A percentile compares a stretch with the other conserved stretches of the same genome.
These are phyloP conservation scores for Talaromyces verruculosus DNA, from an alignment of 2,329 filamentous ascomycete genomes.

Conservation along the genomic window DNA sequence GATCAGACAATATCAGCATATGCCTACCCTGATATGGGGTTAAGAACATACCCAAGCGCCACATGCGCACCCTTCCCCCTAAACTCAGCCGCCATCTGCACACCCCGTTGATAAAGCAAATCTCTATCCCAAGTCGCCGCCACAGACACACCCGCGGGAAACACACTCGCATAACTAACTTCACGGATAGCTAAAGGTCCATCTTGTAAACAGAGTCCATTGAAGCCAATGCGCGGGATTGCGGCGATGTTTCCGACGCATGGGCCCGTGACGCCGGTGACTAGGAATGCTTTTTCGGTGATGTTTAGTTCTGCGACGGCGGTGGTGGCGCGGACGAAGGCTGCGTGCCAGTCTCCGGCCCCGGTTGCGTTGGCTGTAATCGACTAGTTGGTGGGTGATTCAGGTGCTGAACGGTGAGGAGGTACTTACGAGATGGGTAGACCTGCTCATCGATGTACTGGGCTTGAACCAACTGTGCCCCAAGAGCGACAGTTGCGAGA, in stretches of 20 bases:
- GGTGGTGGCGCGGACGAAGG: slow-evolving; percentile 20
- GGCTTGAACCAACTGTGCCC: background rate
- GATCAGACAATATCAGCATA: background rate
- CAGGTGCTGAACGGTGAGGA: no score
- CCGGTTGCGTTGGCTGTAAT: slow-evolving; percentile 22
- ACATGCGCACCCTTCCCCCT: slow-evolving; percentile 40
- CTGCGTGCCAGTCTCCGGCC: slow-evolving; percentile 25
- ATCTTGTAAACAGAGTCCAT: slow-evolving; percentile 43
- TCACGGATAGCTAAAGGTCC: slow-evolving; percentile 59
- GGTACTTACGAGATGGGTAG: slow-evolving; percentile 13
- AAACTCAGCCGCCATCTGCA: slow-evolving; percentile 56
- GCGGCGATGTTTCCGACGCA: slow-evolving; percentile 40
- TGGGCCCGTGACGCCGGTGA: slow-evolving; percentile 29
- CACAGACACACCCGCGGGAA: slow-evolving; percentile 70
- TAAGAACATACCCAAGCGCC: slow-evolving; percentile 39
- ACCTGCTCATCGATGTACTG: slow-evolving; percentile 13
- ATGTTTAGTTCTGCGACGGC: slow-evolving; percentile 24
- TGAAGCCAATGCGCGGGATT: slow-evolving; percentile 36
- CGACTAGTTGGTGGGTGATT: background rate
- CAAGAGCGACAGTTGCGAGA: background rate
- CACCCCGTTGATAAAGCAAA: slow-evolving; percentile 54
- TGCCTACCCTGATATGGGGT: background rate
- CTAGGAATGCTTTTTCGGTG: slow-evolving; percentile 26
- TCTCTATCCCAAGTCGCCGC: slow-evolving; percentile 62
- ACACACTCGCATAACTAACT: slow-evolving; percentile 69